Evolutionary conservation across 2,329 filamentous ascomycete genomes (phyloP).

Genomic region (Clarireedia paspali): DNA sequence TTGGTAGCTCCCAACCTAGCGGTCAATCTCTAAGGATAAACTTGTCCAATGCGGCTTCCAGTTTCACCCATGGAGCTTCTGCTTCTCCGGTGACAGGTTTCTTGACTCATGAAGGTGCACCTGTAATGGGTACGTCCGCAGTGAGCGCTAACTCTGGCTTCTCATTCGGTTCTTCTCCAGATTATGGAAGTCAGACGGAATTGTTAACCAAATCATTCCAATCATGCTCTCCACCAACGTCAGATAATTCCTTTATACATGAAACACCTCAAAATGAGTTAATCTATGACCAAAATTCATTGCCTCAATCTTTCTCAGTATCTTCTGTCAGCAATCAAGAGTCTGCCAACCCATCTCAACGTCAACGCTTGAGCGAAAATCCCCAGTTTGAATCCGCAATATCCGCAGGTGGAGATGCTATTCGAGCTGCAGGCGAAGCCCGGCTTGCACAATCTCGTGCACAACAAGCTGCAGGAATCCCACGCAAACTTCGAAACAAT

Average conservation of each 20-base stretch:
- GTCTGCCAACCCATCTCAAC: background rate
- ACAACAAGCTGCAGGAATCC: conserved; percentile 4
- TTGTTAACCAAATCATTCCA: background rate
- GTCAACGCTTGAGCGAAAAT: conserved; percentile 4
- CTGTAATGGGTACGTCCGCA: background rate
- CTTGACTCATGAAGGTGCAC: too few relatives aligned
- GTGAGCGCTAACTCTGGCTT: background rate
- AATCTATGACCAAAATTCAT: background rate
- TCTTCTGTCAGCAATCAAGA: background rate
- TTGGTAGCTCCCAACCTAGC: too few relatives aligned
- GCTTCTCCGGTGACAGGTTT: too few relatives aligned
- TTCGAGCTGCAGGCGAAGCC: background rate
- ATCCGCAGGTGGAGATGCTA: background rate
- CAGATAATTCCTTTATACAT: background rate
- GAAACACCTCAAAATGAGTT: background rate
- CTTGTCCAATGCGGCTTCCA: too few relatives aligned
- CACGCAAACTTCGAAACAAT: background rate
- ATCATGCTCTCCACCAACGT: too few relatives aligned
- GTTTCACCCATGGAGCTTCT: too few relatives aligned
- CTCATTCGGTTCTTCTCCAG: background rate
- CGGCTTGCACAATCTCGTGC: conserved; percentile 1
- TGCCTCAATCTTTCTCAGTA: too few relatives aligned
- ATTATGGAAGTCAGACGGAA: background rate
- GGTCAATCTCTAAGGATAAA: too few relatives aligned
- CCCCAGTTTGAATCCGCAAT: conserved; percentile 4